Base-by-base conservation (phyloP, 179 eudicot species). In the Vitellaria paradoxa region DNA sequence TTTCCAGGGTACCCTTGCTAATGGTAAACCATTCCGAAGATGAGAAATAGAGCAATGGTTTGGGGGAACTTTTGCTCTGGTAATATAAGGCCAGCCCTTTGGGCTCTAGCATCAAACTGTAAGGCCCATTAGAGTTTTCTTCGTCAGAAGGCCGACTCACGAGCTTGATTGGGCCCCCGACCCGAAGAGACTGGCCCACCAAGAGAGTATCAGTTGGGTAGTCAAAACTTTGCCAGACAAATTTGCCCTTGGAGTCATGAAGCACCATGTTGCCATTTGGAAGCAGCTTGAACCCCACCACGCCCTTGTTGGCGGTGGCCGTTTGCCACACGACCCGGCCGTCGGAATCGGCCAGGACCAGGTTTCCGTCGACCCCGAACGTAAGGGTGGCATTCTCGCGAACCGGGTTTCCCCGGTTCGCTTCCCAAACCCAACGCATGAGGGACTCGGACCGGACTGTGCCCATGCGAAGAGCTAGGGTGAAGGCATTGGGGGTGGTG, bases 211-310 rank as follows among this genome's bases (percentile, higher is more conserved):
- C 92, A 0, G 91, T 86, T 0, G 96, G 90, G 9, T 75, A 75
- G 66, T 91, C 90, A 78, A 86, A 89, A 73, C 91, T 86, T 77
- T 87, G 92, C 97, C 93, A 91, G 2, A 85, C 49, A 10, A 80
- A 87, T 0, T 59, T 81, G 0, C 81, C 88, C 47, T 82, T 84
- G 0, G 72, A 69, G 59, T 88, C 89, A 71, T 70, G 76, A 2
- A 91, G 87, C 40, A 90, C 94, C 83, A 91, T 69, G 42, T 91
- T 89, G 49, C 94, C 94, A 64, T 76, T 80, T 0, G 81, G 56
- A 0, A 80, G 55, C 23, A 81, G 15, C 53, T 60, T 26, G 9
- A 82, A 52, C 7, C 81, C 77, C 0, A 69, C 81, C 3, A 81
- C 85, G 0, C 79, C 85, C 67, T 85, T 79, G 60, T 79, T 79